Percentiles rank a stretch among this genome's conserved stretches.
phyloP scores from a whole-genome alignment of 2,329 filamentous ascomycete genomes.

The Xylariaceae sp. region DNA sequence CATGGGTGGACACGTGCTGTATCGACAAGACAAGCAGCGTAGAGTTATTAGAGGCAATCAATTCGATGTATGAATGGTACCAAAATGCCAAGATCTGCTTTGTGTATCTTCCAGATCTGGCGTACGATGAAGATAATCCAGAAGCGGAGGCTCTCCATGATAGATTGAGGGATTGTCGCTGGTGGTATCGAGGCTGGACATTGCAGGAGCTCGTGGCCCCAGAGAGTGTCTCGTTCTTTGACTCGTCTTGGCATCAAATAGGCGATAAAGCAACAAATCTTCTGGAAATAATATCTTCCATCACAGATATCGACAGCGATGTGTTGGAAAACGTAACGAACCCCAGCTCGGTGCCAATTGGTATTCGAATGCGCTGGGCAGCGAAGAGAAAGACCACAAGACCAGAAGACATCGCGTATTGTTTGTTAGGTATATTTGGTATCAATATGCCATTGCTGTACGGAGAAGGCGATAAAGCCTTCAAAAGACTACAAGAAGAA shows the following conservation, averaged over 20 bases:
- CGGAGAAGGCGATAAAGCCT: conserved; percentile 28
- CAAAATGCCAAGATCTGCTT: conserved; percentile 16
- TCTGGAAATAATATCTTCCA: conserved; percentile 1
- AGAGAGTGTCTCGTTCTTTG: conserved; percentile 11
- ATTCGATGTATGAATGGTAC: conserved; percentile 13
- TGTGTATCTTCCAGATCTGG: conserved; percentile 22
- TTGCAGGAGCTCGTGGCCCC: conserved; percentile 23
- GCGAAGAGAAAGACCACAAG: conserved; percentile 21
- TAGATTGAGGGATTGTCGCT: neutral
- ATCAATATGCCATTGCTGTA: conserved; percentile 31
- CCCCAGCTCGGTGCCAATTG: conserved; percentile 12
- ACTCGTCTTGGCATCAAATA: conserved; percentile 9
- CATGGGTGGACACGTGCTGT: conserved; percentile 26
- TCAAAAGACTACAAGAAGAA: conserved; percentile 25
- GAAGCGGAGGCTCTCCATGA: neutral
- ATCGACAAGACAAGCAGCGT: conserved; percentile 21
- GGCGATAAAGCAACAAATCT: conserved; percentile 4
- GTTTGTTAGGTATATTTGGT: conserved; percentile 29
- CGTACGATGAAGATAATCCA: conserved; percentile 28
- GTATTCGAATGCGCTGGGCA: conserved; percentile 30
- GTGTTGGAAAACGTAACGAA: conserved; percentile 1
- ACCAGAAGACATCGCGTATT: conserved; percentile 28
- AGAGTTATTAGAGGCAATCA: conserved; percentile 17
- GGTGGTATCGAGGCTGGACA: conserved; percentile 19
- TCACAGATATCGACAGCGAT: conserved; percentile 11